Conservation (phyloP, 352 stramenopile genomes). For the Hyaloperonospora arabidopsidis region DNA sequence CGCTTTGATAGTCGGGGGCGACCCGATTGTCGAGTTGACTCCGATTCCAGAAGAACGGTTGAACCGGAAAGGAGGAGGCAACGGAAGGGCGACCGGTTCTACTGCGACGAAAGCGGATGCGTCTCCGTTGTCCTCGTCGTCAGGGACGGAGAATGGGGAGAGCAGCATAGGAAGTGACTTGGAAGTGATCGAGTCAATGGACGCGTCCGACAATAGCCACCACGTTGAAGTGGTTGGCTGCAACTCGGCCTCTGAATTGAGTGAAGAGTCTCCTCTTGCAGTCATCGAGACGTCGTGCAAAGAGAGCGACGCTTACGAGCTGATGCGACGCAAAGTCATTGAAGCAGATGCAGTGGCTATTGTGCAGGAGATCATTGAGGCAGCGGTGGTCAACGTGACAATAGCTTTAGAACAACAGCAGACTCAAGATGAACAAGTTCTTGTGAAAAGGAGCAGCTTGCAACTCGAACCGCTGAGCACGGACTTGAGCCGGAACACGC, state of each 20-base stretch:
- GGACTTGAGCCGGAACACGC: slow-evolving; percentile 11
- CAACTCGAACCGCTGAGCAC: slow-evolving; percentile 18
- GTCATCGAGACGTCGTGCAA: slow-evolving; percentile 2
- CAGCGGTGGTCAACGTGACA: slow-evolving; percentile 8
- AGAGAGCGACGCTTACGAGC: background rate
- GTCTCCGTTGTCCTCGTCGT: slow-evolving; percentile 7
- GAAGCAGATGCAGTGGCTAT: slow-evolving; percentile 15
- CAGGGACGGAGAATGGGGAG: slow-evolving; percentile 5
- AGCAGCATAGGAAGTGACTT: slow-evolving; percentile 18
- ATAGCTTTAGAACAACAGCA: background rate
- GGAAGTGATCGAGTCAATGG: slow-evolving; percentile 13
- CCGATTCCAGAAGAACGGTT: slow-evolving; percentile 28
- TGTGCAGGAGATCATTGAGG: slow-evolving; percentile 18
- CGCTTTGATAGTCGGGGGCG: too few species aligned
- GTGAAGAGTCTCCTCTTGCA: slow-evolving; percentile 10
- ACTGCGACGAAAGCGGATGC: slow-evolving; percentile 14
- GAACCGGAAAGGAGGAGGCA: too few species aligned
- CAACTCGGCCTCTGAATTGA: slow-evolving; percentile 7
- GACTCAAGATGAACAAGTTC: slow-evolving; percentile 2
- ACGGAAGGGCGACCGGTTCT: too few species aligned
- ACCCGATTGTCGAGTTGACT: slow-evolving; percentile 18
- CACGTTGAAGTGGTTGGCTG: slow-evolving; percentile 13
- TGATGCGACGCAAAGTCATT: slow-evolving; percentile 12
- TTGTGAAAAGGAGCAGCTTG: slow-evolving; percentile 17
- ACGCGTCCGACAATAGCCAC: slow-evolving; percentile 14